Conservation (phyloP, 306 rosid genomes). For the Rosa persica region DNA sequence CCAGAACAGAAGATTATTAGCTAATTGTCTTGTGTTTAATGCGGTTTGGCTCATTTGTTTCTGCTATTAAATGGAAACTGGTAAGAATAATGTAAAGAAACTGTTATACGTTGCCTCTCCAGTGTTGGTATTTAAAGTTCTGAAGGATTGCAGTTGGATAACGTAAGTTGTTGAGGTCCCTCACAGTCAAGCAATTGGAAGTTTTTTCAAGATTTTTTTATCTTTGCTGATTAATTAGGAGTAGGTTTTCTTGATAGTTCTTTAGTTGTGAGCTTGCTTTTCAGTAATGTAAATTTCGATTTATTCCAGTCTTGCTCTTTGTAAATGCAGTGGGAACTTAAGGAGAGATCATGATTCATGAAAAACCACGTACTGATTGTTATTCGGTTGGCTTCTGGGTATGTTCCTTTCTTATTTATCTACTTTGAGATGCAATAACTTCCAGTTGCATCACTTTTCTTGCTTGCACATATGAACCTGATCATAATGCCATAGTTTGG, state of each 20-base stretch:
- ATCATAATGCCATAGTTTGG: neutral
- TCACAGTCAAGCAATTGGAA: neutral
- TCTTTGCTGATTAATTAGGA: conserved; percentile 1
- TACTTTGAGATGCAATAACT: neutral
- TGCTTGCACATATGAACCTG: neutral
- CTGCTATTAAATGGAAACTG: neutral
- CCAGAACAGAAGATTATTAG: neutral
- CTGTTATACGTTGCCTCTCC: neutral
- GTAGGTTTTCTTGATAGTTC: neutral
- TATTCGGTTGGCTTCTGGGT: conserved; percentile 81
- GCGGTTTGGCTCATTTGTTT: neutral
- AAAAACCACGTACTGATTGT: conserved; percentile 72
- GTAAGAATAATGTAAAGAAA: neutral
- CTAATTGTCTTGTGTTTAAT: neutral
- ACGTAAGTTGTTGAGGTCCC: neutral
- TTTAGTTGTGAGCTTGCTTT: neutral
- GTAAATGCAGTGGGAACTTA: conserved; percentile 70
- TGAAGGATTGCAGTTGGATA: neutral
- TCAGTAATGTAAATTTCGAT: conserved; percentile 3
- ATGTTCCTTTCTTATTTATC: conserved; percentile 21
- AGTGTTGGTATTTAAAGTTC: neutral
- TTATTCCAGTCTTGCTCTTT: conserved; percentile 5
- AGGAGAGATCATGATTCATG: conserved; percentile 76
- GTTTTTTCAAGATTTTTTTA: neutral
- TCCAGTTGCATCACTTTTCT: neutral